These are phyloP conservation scores for Stachybotrys elegans DNA, from an alignment of 2,329 filamentous ascomycete genomes.

Conservation along the genomic window DNA sequence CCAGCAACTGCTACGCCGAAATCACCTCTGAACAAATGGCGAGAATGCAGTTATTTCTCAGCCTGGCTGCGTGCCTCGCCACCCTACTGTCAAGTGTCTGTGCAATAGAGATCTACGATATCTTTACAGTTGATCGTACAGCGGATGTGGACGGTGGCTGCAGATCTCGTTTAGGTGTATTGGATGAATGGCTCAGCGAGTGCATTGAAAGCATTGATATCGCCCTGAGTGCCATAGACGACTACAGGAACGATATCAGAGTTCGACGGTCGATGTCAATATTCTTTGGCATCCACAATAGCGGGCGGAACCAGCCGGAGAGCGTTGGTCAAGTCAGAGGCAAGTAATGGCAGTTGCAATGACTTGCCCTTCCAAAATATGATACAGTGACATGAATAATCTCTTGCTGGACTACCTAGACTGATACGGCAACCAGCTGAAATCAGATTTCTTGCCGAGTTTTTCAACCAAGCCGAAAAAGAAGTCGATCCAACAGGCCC, in stretches of 20 bases:
- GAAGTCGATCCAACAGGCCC: not conserved
- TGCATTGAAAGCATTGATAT: not conserved
- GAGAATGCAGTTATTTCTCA: not conserved
- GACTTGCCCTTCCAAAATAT: not conserved
- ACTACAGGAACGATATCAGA: not conserved
- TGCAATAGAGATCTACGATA: not conserved
- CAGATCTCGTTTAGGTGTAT: not conserved
- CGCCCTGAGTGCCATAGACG: not conserved
- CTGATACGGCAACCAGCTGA: not conserved
- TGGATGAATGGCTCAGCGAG: not conserved
- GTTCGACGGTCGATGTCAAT: not conserved
- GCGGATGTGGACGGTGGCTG: not conserved
- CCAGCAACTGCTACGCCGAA: not conserved
- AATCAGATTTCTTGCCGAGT: not conserved
- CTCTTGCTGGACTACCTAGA: not conserved
- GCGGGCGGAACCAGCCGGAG: not conserved
- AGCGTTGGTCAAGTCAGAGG: not conserved
- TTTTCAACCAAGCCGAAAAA: not conserved
- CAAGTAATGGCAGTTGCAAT: not conserved
- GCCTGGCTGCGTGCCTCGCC: not conserved
- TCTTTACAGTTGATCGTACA: not conserved
- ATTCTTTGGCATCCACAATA: not conserved
- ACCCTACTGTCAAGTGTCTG: not conserved
- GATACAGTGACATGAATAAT: not conserved
- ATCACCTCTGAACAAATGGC: not conserved